Evolutionary conservation across 2,329 filamentous ascomycete species (phyloP).

Genomic region (Fusarium mangiferae): DNA sequence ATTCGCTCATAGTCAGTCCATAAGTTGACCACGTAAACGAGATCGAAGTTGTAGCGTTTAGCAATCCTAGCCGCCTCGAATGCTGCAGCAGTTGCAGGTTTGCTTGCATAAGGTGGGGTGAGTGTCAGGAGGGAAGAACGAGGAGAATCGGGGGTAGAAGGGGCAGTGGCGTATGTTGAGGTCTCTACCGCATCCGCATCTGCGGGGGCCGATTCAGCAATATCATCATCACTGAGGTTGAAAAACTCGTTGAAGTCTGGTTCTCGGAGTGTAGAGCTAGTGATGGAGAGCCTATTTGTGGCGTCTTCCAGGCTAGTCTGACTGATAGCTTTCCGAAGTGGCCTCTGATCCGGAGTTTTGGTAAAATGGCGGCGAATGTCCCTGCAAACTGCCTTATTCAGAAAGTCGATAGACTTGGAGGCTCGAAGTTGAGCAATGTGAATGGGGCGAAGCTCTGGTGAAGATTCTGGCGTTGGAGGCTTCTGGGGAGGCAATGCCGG

Average conservation of each 20-base stretch:
- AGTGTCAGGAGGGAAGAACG: constrained; percentile 54
- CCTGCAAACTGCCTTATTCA: constrained; percentile 42
- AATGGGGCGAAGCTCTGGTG: constrained; percentile 48
- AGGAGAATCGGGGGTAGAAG: constrained; percentile 38
- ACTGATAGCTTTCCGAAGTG: constrained; percentile 43
- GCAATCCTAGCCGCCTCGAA: constrained; percentile 67
- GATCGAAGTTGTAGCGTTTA: constrained; percentile 65
- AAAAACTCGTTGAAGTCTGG: constrained; percentile 65
- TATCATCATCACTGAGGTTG: constrained; percentile 66
- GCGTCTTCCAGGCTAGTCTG: constrained; percentile 48
- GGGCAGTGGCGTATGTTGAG: constrained; percentile 30
- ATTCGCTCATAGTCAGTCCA: constrained; percentile 56
- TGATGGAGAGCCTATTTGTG: constrained; percentile 39
- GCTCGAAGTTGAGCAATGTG: constrained; percentile 43
- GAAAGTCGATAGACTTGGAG: constrained; percentile 43
- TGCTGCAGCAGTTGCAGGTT: constrained; percentile 60
- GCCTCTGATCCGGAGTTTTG: constrained; percentile 39
- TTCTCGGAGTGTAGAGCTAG: constrained; percentile 57
- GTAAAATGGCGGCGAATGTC: constrained; percentile 44
- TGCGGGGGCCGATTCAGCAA: constrained; percentile 57
- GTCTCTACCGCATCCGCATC: constrained; percentile 24
- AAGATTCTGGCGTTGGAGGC: constrained; percentile 49
- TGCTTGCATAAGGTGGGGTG: constrained; percentile 56
- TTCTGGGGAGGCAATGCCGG: constrained; percentile 40
- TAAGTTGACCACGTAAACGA: constrained; percentile 68